Evolutionary conservation across 805 yeast species (phyloP).

Genomic region (Wickerhamiella cacticola): DNA sequence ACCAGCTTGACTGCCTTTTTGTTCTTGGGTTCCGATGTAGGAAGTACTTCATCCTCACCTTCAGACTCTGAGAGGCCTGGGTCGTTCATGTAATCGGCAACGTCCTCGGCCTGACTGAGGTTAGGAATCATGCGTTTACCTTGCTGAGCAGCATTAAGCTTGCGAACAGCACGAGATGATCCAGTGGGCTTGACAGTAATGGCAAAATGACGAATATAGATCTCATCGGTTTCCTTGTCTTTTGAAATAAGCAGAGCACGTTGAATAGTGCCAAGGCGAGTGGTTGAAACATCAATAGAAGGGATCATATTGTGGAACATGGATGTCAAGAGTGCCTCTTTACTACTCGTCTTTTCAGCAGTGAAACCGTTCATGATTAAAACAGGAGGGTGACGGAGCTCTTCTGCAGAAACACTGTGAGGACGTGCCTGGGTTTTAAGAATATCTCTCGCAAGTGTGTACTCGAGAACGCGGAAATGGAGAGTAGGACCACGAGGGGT

Average conservation of each 20-base stretch:
- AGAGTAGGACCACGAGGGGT: slow-evolving; percentile 93
- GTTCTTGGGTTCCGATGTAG: slow-evolving; percentile 21
- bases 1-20: slow-evolving; percentile 85
- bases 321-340: slow-evolving; percentile 74
- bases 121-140: slow-evolving; percentile 58
- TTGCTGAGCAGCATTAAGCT: slow-evolving; percentile 51
- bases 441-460: slow-evolving; percentile 75
- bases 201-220: slow-evolving; percentile 81
- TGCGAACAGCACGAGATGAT: slow-evolving; percentile 59
- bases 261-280: slow-evolving; percentile 60
- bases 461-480: slow-evolving; percentile 64
- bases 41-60: slow-evolving; percentile 75
- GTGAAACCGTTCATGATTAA: slow-evolving; percentile 86
- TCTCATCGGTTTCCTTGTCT: slow-evolving; percentile 53
- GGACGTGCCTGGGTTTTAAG: slow-evolving; percentile 59
- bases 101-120: slow-evolving; percentile 53
- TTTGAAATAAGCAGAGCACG: slow-evolving; percentile 77
- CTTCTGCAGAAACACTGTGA: slow-evolving; percentile 51
- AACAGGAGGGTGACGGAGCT: slow-evolving; percentile 64
- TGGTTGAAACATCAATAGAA: slow-evolving; percentile 74
- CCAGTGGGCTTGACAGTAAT: slow-evolving; percentile 72
- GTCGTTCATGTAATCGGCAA: slow-evolving; percentile 72
- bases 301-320: slow-evolving; percentile 95
- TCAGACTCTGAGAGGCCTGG: slow-evolving; percentile 85
- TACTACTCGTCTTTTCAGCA: slow-evolving; percentile 47